Conservation (phyloP, 176 grass and related monocot genomes). For the Eragrostis nindensis region DNA sequence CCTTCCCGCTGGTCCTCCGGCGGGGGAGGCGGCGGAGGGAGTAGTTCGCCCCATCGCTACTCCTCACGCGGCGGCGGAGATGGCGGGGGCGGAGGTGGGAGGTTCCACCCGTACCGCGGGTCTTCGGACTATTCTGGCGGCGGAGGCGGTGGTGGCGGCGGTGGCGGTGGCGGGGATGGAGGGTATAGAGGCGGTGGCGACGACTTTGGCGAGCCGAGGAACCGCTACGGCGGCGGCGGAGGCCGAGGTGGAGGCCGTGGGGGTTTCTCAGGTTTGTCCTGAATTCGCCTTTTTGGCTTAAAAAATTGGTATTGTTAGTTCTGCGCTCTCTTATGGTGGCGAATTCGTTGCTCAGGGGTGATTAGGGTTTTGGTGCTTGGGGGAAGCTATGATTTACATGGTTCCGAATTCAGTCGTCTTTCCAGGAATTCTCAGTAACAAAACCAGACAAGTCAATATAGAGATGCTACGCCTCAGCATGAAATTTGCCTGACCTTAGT, state of each 20-base stretch:
- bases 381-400: not conserved
- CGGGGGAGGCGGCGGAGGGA: constrained; percentile 34
- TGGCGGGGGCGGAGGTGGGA: constrained; percentile 43
- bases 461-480: not conserved
- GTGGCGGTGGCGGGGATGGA: constrained; percentile 29
- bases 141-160: constrained; percentile 35
- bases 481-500: not conserved
- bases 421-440: not conserved
- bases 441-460: not conserved
- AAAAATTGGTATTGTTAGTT: constrained; percentile 25
- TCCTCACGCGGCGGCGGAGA: constrained; percentile 35
- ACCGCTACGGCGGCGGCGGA: constrained; percentile 28
- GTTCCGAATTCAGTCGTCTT: not conserved
- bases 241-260: constrained; percentile 43
- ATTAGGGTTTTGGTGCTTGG: constrained; percentile 8
- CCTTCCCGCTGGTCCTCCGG: constrained; percentile 46
- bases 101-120: constrained; percentile 66
- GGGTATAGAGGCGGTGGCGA: constrained; percentile 45
- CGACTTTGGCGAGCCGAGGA: constrained; percentile 50
- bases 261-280: constrained; percentile 50
- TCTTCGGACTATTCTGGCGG: constrained; percentile 42
- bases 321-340: not conserved
- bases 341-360: not conserved
- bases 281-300: not conserved
- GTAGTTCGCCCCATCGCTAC: constrained; percentile 49